These are phyloP conservation scores for Bretschneidera sinensis DNA, from an alignment of 345 rosid species.

Conservation along the genomic window DNA sequence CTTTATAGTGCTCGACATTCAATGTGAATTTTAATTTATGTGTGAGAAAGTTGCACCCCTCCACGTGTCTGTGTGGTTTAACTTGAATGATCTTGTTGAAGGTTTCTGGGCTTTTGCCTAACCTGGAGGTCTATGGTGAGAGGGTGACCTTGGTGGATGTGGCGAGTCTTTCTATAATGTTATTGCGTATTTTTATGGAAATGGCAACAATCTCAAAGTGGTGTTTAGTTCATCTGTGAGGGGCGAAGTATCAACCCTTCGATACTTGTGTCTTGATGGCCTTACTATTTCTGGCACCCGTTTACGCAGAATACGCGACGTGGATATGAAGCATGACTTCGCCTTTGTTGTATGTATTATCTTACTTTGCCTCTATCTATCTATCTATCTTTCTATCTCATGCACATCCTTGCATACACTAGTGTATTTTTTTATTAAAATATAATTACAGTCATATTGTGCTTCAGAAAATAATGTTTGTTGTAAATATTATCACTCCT, in stretches of 20 bases:
- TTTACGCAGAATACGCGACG: conserved; percentile 92
- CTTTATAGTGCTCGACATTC: conserved; percentile 26
- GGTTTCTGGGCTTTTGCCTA: conserved; percentile 80
- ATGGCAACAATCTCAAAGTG: conserved; percentile 87
- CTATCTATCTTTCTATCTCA: background rate
- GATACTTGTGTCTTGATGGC: conserved; percentile 86
- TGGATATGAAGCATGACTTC: conserved; percentile 95
- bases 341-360: conserved; percentile 75
- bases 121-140: conserved; percentile 88
- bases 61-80: conserved; percentile 49
- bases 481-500: conserved; percentile 28
- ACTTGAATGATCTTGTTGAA: conserved; percentile 91
- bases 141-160: conserved; percentile 84
- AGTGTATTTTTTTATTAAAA: background rate
- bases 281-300: conserved; percentile 87
- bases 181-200: conserved; percentile 72
- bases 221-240: conserved; percentile 88
- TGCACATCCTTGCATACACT: background rate
- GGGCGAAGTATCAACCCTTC: conserved; percentile 80
- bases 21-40: conserved; percentile 29
- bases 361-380: conserved; percentile 8
- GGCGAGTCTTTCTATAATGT: conserved; percentile 81
- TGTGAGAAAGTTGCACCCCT: conserved; percentile 42
- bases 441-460: background rate
- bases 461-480: background rate